These are phyloP conservation scores for Schwanniomyces yamadae DNA, from an alignment of 805 yeast genomes.

Conservation along the genomic window DNA sequence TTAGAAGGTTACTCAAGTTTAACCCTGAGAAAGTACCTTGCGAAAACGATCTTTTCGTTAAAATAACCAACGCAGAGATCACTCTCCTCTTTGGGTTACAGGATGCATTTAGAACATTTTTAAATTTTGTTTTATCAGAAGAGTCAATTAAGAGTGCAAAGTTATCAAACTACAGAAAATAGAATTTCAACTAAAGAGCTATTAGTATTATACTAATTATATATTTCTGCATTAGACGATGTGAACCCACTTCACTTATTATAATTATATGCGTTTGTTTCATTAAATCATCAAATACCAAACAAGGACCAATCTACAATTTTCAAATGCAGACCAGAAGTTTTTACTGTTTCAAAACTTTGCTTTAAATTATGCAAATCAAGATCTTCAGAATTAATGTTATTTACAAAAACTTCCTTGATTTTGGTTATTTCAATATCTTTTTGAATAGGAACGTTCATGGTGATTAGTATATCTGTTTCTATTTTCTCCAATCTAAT, in stretches of 20 bases:
- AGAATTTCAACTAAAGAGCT: background rate
- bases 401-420: background rate
- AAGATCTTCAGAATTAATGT: background rate
- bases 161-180: background rate
- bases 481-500: conserved; percentile 49
- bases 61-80: background rate
- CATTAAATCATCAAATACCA: no score
- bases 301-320: conserved; percentile 51
- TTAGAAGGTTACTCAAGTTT: background rate
- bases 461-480: conserved; percentile 63
- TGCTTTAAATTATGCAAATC: conserved; percentile 6
- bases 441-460: conserved; percentile 50
- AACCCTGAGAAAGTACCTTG: background rate
- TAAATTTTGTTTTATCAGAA: no score
- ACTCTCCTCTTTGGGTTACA: conserved; percentile 2
- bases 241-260: background rate
- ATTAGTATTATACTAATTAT: no score
- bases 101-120: no score
- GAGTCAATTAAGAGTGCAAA: no score
- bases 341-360: conserved; percentile 24
- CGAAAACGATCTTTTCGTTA: background rate
- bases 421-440: conserved; percentile 10
- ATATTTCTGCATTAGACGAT: no score
- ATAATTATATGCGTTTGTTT: background rate
- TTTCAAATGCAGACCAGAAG: conserved; percentile 27